A percentile compares a stretch with the other conserved stretches of the same genome.
These are phyloP conservation scores for Oryza glaberrima DNA, from an alignment of 176 grass and related monocot genomes.

Conservation along the genomic window DNA sequence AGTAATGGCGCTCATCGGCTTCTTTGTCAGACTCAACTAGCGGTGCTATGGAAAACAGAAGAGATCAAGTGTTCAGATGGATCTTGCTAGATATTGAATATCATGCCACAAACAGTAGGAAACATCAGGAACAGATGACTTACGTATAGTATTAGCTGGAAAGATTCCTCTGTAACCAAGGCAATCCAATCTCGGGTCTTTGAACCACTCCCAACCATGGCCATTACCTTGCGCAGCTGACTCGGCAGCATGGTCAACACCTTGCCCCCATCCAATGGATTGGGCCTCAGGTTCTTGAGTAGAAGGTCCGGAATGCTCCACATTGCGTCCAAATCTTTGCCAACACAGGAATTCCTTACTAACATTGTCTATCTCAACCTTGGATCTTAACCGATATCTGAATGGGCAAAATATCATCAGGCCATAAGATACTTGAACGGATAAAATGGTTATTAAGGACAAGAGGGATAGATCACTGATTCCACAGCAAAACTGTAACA, in stretches of 20 bases:
- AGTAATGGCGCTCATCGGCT: constrained; percentile 78
- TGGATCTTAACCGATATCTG: constrained; percentile 70
- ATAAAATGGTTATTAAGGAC: background rate
- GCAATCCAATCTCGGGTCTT: constrained; percentile 73
- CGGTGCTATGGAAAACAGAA: constrained; percentile 54
- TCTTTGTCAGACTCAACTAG: constrained; percentile 86
- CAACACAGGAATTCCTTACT: constrained; percentile 85
- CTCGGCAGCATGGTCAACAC: constrained; percentile 57
- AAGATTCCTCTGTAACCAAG: constrained; percentile 96
- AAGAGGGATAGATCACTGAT: background rate
- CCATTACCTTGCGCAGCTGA: constrained; percentile 67
- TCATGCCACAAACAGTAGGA: background rate
- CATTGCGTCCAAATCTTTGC: constrained; percentile 72
- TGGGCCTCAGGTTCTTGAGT: constrained; percentile 69
- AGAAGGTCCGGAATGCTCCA: constrained; percentile 44
- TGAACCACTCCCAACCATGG: constrained; percentile 88
- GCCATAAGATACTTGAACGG: background rate
- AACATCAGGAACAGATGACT: constrained; percentile 24
- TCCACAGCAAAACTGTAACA: background rate
- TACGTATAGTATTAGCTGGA: constrained; percentile 73
- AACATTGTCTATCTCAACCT: constrained; percentile 89
- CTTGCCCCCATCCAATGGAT: constrained; percentile 88
- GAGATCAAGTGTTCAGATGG: background rate
- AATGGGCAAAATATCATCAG: background rate
- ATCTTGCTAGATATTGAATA: background rate